Percentiles rank a stretch among this genome's conserved stretches.
phyloP scores from a whole-genome alignment of 2,329 filamentous ascomycete species.

The Nigrospora osmanthi region DNA sequence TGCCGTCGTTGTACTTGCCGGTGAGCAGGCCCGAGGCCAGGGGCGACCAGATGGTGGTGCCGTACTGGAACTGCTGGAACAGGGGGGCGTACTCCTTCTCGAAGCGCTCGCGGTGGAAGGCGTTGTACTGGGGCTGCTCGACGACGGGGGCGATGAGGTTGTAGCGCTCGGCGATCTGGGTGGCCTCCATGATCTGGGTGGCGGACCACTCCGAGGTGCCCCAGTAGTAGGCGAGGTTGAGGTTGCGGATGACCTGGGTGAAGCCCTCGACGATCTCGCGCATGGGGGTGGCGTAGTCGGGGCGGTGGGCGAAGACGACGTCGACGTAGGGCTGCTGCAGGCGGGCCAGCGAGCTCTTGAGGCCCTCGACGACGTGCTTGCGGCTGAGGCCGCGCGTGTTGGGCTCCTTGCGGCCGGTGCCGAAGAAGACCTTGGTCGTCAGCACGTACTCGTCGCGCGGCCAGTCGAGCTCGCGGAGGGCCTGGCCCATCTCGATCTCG shows the following conservation, averaged over 20 bases:
- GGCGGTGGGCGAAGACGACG: slow-evolving; percentile 54
- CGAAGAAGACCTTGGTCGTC: slow-evolving; percentile 41
- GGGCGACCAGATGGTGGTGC: slow-evolving; percentile 40
- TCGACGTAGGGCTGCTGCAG: slow-evolving; percentile 61
- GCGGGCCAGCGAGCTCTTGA: slow-evolving; percentile 48
- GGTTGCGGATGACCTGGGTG: slow-evolving; percentile 38
- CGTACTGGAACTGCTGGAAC: slow-evolving; percentile 48
- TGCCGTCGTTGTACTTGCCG: slow-evolving; percentile 58
- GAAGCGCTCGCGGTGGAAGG: slow-evolving; percentile 52
- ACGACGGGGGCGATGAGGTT: slow-evolving; percentile 45
- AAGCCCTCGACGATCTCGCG: slow-evolving; percentile 52
- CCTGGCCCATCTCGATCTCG: slow-evolving; percentile 41
- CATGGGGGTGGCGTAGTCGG: slow-evolving; percentile 50
- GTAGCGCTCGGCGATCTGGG: slow-evolving; percentile 43
- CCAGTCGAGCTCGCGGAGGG: slow-evolving; percentile 26
- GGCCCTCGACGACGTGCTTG: slow-evolving; percentile 47
- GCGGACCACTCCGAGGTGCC: slow-evolving; percentile 55
- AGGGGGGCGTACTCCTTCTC: slow-evolving; percentile 53
- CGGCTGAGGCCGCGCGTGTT: slow-evolving; percentile 42
- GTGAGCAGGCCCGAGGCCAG: slow-evolving; percentile 49
- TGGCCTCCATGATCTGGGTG: slow-evolving; percentile 51
- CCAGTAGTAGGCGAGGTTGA: slow-evolving; percentile 57
- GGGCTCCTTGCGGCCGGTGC: slow-evolving; percentile 49
- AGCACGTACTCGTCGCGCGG: slow-evolving; percentile 46
- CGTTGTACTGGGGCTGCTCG: slow-evolving; percentile 50